A percentile compares a stretch with the other conserved stretches of the same genome.
phyloP scores from a whole-genome alignment of 2,329 filamentous ascomycete species.

The Tricladium varicosporioides region DNA sequence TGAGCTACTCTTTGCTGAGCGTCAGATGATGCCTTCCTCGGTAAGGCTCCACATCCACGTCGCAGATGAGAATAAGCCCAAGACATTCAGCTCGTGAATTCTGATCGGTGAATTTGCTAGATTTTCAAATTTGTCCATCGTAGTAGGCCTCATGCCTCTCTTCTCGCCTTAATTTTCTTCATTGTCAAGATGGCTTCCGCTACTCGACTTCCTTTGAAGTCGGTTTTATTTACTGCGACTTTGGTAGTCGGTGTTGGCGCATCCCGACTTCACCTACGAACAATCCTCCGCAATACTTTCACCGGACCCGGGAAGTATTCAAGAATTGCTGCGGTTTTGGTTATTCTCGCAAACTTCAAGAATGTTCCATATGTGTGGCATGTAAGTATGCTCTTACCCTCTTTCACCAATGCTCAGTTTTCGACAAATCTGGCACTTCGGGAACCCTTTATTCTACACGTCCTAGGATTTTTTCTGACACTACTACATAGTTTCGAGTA shows the following conservation, averaged over 20 bases:
- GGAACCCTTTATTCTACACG: too few species aligned
- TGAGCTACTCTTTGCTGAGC: too few species aligned
- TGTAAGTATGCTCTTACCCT: conserved; percentile 38
- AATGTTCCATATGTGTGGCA: conserved; percentile 59
- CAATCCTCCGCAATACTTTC: conserved; percentile 21
- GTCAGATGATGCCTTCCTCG: too few species aligned
- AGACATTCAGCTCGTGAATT: too few species aligned
- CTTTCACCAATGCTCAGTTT: too few species aligned
- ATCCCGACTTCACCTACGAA: conserved; percentile 24
- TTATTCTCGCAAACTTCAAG: conserved; percentile 54
- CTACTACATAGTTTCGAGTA: conserved; percentile 41
- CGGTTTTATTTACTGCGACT: conserved; percentile 24
- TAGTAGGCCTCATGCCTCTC: not conserved
- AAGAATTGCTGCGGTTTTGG: conserved; percentile 32
- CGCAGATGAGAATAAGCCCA: too few species aligned
- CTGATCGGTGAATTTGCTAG: too few species aligned
- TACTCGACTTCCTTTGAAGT: conserved; percentile 29
- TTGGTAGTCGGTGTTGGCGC: conserved; percentile 21
- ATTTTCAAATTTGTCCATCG: too few species aligned
- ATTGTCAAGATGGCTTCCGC: conserved; percentile 31
- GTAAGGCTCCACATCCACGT: too few species aligned
- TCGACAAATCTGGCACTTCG: too few species aligned
- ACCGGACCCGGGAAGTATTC: conserved; percentile 34
- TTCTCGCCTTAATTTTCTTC: not conserved
- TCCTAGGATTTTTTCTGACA: not conserved